Evolutionary conservation across 1,284 basidiomycete genomes (phyloP).

Genomic region (Heimioporus punctisporus): DNA sequence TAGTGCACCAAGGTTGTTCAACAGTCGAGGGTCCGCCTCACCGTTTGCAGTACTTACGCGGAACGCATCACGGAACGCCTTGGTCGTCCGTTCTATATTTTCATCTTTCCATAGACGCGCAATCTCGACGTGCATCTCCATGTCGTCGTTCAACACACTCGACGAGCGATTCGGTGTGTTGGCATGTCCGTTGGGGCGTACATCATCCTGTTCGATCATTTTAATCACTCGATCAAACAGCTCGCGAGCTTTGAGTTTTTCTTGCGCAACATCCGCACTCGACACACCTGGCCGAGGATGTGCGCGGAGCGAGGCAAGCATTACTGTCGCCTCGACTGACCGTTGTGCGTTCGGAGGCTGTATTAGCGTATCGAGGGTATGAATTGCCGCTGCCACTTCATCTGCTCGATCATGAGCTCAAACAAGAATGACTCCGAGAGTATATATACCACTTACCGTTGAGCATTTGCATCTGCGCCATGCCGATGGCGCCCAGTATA

Average conservation of each 20-base stretch:
- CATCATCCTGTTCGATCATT: slow-evolving; percentile 60
- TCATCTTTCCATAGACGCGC: slow-evolving; percentile 88
- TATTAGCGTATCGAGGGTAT: slow-evolving; percentile 84
- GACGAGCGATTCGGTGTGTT: slow-evolving; percentile 25
- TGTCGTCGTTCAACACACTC: slow-evolving; percentile 52
- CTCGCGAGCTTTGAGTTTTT: slow-evolving; percentile 76
- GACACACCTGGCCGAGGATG: slow-evolving; percentile 81
- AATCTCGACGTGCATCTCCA: slow-evolving; percentile 87
- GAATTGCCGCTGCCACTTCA: slow-evolving; percentile 79
- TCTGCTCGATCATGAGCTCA: slow-evolving; percentile 41
- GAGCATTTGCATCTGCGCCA: slow-evolving; percentile 85
- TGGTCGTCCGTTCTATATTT: slow-evolving; percentile 70
- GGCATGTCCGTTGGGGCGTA: slow-evolving; percentile 40
- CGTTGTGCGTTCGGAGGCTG: slow-evolving; percentile 64
- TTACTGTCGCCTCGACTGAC: slow-evolving; percentile 82
- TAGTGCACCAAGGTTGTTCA: slow-evolving; percentile 86
- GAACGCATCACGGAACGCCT: slow-evolving; percentile 75
- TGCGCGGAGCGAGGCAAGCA: slow-evolving; percentile 86
- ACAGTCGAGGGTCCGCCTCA: slow-evolving; percentile 61
- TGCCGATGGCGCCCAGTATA: slow-evolving; percentile 78
- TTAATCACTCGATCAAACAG: slow-evolving; percentile 80
- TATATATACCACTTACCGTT: slow-evolving; percentile 66
- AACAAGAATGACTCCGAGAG: no score
- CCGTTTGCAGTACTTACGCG: slow-evolving; percentile 55
- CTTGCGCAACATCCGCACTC: slow-evolving; percentile 69